A percentile compares a stretch with the other conserved stretches of the same genome.
Evolutionary conservation across 1,139 yeast species (phyloP).

Genomic region (Citeromyces hawaiiensis): DNA sequence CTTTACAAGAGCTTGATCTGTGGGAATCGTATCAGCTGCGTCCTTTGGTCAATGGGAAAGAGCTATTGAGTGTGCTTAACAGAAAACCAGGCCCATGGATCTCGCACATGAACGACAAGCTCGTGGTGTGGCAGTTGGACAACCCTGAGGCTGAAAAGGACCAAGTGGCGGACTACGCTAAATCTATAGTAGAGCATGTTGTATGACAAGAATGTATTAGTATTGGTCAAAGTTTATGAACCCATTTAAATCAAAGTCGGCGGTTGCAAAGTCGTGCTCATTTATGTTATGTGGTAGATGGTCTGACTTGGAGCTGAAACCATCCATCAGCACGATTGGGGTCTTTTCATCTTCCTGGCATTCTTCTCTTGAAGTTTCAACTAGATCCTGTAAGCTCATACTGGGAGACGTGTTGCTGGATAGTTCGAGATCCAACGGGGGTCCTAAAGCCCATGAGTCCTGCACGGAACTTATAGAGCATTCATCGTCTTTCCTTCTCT

Average conservation of each 20-base stretch:
- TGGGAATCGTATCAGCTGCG: slow-evolving; percentile 28
- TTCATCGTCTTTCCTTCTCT: neutral
- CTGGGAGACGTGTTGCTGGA: neutral
- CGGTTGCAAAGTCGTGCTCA: neutral
- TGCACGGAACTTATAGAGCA: slow-evolving; percentile 1
- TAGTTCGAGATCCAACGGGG: slow-evolving; percentile 1
- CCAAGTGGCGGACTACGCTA: neutral
- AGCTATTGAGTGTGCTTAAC: slow-evolving; percentile 32
- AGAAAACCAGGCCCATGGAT: slow-evolving; percentile 84
- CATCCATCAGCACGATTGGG: neutral
- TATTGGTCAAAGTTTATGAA: neutral
- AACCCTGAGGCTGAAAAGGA: slow-evolving; percentile 30
- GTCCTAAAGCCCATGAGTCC: neutral
- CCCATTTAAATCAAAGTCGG: neutral
- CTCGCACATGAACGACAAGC: slow-evolving; percentile 35
- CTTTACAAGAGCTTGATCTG: slow-evolving; percentile 20
- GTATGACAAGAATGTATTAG: neutral
- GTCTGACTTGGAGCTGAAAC: neutral
- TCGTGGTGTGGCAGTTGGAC: slow-evolving; percentile 66
- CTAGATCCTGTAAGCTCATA: slow-evolving; percentile 1
- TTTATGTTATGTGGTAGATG: neutral
- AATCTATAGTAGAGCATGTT: neutral
- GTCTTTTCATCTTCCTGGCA: neutral
- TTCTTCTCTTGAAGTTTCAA: neutral
- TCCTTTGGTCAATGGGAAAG: slow-evolving; percentile 60